Conservation (phyloP, 768 basidiomycete species). For the Tylopilus plumbeoviolaceoides region DNA sequence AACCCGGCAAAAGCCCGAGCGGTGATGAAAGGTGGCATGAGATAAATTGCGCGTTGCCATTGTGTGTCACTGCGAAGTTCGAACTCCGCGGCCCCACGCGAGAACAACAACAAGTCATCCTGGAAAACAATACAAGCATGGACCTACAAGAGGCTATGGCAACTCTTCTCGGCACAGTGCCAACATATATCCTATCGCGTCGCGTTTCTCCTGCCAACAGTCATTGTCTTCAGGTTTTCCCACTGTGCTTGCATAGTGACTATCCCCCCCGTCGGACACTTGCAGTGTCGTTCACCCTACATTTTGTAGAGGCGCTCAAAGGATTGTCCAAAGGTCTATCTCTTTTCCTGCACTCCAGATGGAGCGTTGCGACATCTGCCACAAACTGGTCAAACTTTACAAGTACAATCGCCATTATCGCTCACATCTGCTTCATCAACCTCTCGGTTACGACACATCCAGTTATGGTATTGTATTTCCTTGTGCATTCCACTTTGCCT, state of each 20-base stretch:
- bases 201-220: background rate
- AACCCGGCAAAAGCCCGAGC: no score
- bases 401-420: conserved; percentile 13
- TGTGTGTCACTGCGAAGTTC: no score
- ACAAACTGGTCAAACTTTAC: conserved; percentile 1
- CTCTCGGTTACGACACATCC: background rate
- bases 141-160: conserved; percentile 6
- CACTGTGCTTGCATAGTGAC: no score
- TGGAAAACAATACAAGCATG: background rate
- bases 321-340: background rate
- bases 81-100: background rate
- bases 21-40: no score
- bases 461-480: background rate
- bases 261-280: background rate
- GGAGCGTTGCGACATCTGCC: conserved; percentile 18
- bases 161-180: background rate
- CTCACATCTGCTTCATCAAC: conserved; percentile 1
- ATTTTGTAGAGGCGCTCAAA: no score
- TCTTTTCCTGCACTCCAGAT: no score
- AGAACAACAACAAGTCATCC: background rate
- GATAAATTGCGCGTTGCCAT: no score
- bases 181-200: background rate
- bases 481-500: background rate
- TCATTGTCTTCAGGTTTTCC: background rate
- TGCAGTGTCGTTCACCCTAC: background rate